Conservation (phyloP, 2,329 filamentous ascomycete genomes). For the Davidsoniella virescens region DNA sequence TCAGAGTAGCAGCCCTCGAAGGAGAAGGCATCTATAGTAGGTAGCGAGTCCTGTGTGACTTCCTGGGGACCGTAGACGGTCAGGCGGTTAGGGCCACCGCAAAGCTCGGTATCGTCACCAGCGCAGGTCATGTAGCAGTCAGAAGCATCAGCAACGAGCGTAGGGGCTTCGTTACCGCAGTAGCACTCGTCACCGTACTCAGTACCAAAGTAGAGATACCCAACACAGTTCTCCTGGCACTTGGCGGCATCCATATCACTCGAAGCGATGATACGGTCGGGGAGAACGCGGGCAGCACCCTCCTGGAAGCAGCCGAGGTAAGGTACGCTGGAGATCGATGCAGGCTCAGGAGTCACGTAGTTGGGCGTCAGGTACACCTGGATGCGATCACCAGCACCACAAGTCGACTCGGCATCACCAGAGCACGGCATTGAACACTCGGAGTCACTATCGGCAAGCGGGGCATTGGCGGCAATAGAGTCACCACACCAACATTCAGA, state of each 20-base stretch:
- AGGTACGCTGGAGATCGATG: slow-evolving; percentile 20
- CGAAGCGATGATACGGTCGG: slow-evolving; percentile 16
- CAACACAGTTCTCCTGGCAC: slow-evolving; percentile 23
- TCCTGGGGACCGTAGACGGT: slow-evolving; percentile 26
- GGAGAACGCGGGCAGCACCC: slow-evolving; percentile 22
- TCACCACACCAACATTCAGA: slow-evolving; percentile 37
- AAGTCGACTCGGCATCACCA: slow-evolving; percentile 26
- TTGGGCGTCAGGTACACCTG: slow-evolving; percentile 26
- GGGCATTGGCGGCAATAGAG: slow-evolving; percentile 20
- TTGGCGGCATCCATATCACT: slow-evolving; percentile 21
- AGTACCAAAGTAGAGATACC: slow-evolving; percentile 38
- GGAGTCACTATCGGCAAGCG: slow-evolving; percentile 17
- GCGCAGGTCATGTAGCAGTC: slow-evolving; percentile 27
- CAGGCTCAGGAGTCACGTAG: slow-evolving; percentile 19
- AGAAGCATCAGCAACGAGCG: slow-evolving; percentile 18
- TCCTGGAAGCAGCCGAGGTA: slow-evolving; percentile 29
- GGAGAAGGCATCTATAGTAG: slow-evolving; percentile 16
- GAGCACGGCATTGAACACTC: slow-evolving; percentile 28
- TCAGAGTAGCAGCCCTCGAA: slow-evolving; percentile 25
- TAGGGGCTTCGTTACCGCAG: slow-evolving; percentile 24
- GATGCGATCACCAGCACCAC: slow-evolving; percentile 26
- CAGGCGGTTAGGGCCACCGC: slow-evolving; percentile 27
- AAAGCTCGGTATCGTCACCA: slow-evolving; percentile 26
- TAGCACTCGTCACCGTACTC: slow-evolving; percentile 42
- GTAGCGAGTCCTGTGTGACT: slow-evolving; percentile 17